Conservation (phyloP, 257 asterid species). For the Henckelia pumila region DNA sequence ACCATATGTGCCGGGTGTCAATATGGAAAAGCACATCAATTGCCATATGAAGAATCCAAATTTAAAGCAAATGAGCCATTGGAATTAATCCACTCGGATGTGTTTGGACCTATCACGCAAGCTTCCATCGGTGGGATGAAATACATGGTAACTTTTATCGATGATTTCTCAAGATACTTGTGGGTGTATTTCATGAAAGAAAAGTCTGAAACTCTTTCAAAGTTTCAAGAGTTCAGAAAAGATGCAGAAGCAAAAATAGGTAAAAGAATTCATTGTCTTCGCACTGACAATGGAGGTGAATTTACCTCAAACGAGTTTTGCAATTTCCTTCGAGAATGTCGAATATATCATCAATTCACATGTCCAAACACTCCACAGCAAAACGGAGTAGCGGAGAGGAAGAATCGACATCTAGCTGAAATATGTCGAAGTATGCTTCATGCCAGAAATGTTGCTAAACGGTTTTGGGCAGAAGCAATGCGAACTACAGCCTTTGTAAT, state of each 20-base stretch:
- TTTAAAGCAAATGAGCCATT: constrained; percentile 12
- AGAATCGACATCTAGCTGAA: constrained; percentile 3
- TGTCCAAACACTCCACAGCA: constrained; percentile 6
- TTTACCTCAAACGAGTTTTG: not conserved
- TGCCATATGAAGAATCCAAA: constrained; percentile 10
- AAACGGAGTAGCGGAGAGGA: constrained; percentile 4
- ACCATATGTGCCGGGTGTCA: constrained; percentile 18
- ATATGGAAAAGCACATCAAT: constrained; percentile 8
- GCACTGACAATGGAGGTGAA: constrained; percentile 9
- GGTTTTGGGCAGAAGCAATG: not conserved
- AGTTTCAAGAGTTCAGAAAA: not conserved
- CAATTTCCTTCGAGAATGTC: not conserved
- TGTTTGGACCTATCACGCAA: constrained; percentile 26
- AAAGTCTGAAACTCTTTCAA: not conserved
- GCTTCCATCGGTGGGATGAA: constrained; percentile 6
- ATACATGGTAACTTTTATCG: constrained; percentile 22
- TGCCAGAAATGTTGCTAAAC: not conserved
- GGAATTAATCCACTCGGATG: constrained; percentile 25
- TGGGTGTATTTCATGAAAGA: not conserved
- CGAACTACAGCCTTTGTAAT: too few relatives aligned
- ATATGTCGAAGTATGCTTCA: constrained; percentile 16
- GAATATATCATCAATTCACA: constrained; percentile 1
- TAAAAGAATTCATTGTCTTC: not conserved
- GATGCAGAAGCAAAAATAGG: constrained; percentile 4
- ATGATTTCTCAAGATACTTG: constrained; percentile 10